Percentiles rank a stretch among this genome's conserved stretches.
phyloP scores from a whole-genome alignment of 208 protist species.

The Trichomonas tenax region DNA sequence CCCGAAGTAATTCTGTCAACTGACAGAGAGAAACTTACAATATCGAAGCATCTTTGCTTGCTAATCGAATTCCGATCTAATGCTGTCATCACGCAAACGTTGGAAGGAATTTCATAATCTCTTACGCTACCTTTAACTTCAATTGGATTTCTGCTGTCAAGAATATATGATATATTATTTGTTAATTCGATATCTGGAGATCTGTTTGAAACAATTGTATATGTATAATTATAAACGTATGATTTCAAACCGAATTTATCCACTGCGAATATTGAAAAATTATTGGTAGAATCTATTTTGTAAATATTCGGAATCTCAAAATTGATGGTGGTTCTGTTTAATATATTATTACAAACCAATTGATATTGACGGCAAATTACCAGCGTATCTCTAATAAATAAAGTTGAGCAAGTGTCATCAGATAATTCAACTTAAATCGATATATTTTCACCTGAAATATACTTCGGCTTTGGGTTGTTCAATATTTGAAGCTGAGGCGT shows the following conservation, averaged over 20 bases:
- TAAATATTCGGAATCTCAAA: not conserved
- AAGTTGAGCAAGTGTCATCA: not conserved
- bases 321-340: not conserved
- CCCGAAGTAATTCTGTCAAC: no score
- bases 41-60: no score
- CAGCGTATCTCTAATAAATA: not conserved
- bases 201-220: not conserved
- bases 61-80: not conserved
- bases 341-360: not conserved
- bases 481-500: not conserved
- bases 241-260: not conserved
- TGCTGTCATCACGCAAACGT: not conserved
- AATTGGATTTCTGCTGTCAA: not conserved
- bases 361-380: not conserved
- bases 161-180: not conserved
- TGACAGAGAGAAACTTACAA: no score
- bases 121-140: not conserved
- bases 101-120: not conserved
- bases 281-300: not conserved
- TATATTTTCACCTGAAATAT: not conserved
- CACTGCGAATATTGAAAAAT: not conserved
- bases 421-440: not conserved
- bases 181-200: not conserved
- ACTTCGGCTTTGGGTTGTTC: not conserved
- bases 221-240: not conserved